Base-by-base conservation (phyloP, 2,329 filamentous ascomycete species). In the Cercospora sojina region DNA sequence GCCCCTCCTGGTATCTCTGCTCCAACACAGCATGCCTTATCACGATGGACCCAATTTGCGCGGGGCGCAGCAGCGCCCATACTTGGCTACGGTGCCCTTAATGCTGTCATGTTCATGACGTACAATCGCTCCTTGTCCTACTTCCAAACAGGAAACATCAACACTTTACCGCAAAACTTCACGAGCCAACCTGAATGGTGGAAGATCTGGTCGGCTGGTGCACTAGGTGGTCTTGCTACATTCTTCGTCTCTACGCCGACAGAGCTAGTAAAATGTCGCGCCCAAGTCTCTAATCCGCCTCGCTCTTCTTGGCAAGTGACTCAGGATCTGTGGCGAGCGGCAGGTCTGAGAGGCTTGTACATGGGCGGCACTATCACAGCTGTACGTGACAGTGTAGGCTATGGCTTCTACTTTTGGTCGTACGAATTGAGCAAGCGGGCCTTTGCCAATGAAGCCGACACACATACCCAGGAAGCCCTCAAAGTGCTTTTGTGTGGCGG, bases 401-500 rank as follows among this genome's bases (percentile, higher is more conserved):
- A 97, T 79, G 94, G 93, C 0, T 97, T 97, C 78, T 98, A 97
- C 76, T 98, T 98, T 78, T 96, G 91, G 91, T 90, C 90, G 1
- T 98, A 97, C 75, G 91, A 96, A 78, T 81, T 93, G 66, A 87
- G 84, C 70, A 92, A 90, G 69, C 84, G 86, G 10, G 62, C 62
- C 9, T 47, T 71, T 16, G 63, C 66, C 3, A 51, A 79, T 86
- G 38, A 90, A 88, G 71, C 86, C 91, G 18, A 75, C 47, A 65
- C 63, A 16, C 65, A 69, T 2, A 72, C 68, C 1, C 67, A 71
- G 57, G 66, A 74, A 66, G 75, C 74, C 4, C 16, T 77, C 32
- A 75, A 75, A 62, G 73, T 79, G 12, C 80, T 98, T 5, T 78
- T 97, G 0, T 96, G 92, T 72, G 94, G 94, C 55, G 94, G 94